Percentiles rank a stretch among this genome's conserved stretches.
phyloP scores from a whole-genome alignment of 73 alveolate genomes.

The Breviolum minutum region DNA sequence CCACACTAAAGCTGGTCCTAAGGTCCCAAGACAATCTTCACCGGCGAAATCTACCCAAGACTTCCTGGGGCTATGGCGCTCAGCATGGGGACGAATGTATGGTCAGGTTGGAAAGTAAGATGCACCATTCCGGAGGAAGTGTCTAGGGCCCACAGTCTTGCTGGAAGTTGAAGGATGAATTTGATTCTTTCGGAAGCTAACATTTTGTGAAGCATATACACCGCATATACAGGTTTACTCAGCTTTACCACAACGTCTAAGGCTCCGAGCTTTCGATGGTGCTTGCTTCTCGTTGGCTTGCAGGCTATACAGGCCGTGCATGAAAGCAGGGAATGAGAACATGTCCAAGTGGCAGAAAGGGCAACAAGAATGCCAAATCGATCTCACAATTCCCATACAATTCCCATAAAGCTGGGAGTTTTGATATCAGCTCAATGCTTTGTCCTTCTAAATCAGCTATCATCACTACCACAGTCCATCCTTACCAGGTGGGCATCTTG shows the following conservation, averaged over 20 bases:
- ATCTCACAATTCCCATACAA: too few relatives aligned
- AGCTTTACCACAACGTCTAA: not conserved
- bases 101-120: too few relatives aligned
- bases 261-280: conserved; percentile 77
- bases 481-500: conserved; percentile 39
- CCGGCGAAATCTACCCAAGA: conserved; percentile 74
- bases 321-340: too few relatives aligned
- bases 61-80: conserved; percentile 41
- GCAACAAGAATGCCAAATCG: too few relatives aligned
- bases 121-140: too few relatives aligned
- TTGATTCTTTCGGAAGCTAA: too few relatives aligned
- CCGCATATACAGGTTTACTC: not conserved
- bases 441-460: too few relatives aligned
- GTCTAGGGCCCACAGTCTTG: too few relatives aligned
- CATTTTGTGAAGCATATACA: not conserved
- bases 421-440: too few relatives aligned
- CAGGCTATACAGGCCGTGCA: conserved; percentile 47
- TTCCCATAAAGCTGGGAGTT: too few relatives aligned
- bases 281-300: conserved; percentile 60
- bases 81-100: not conserved
- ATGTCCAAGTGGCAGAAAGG: too few relatives aligned
- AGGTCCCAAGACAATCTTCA: conserved; percentile 89
- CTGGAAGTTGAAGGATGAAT: too few relatives aligned
- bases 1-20: not conserved
- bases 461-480: not conserved